Evolutionary conservation across 2,329 filamentous ascomycete genomes (phyloP).

Genomic region (Arachnopeziza araneosa): DNA sequence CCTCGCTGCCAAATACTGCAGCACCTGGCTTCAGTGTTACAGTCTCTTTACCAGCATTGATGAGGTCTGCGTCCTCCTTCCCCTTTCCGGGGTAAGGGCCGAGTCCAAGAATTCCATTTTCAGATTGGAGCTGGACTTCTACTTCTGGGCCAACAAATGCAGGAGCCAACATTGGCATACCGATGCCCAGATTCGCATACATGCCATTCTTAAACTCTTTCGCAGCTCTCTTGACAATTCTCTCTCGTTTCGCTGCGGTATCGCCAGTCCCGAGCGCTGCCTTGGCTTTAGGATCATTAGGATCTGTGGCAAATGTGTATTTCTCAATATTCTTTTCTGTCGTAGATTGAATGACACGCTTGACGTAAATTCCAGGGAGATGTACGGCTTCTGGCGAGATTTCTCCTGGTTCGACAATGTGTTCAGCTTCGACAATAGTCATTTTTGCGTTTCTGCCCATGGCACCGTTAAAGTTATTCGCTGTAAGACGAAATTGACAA

Average conservation of each 20-base stretch:
- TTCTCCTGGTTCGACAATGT: slow-evolving; percentile 85
- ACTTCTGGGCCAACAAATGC: slow-evolving; percentile 74
- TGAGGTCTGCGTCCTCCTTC: slow-evolving; percentile 77
- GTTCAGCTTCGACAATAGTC: slow-evolving; percentile 88
- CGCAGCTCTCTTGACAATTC: slow-evolving; percentile 77
- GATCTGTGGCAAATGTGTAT: slow-evolving; percentile 66
- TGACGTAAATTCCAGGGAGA: slow-evolving; percentile 86
- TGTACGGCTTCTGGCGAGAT: slow-evolving; percentile 81
- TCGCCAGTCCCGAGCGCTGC: slow-evolving; percentile 30
- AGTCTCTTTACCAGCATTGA: slow-evolving; percentile 91
- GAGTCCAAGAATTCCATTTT: slow-evolving; percentile 73
- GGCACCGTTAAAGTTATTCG: slow-evolving; percentile 89
- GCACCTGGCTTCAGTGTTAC: slow-evolving; percentile 79
- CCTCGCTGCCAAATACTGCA: slow-evolving; percentile 76
- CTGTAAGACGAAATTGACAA: slow-evolving; percentile 80
- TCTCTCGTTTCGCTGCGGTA: slow-evolving; percentile 63
- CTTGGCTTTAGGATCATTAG: slow-evolving; percentile 27
- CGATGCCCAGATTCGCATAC: slow-evolving; percentile 90
- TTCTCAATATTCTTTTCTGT: slow-evolving; percentile 79
- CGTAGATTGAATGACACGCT: slow-evolving; percentile 79
- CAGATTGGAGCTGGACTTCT: slow-evolving; percentile 75
- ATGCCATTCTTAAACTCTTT: slow-evolving; percentile 94
- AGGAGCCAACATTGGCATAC: slow-evolving; percentile 89
- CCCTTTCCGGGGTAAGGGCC: slow-evolving; percentile 70
- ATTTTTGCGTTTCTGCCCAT: slow-evolving; percentile 89